Percentiles rank a stretch among this genome's conserved stretches.
Conservation (phyloP, 2,329 filamentous ascomycete genomes). For the Xylaria sp. region DNA sequence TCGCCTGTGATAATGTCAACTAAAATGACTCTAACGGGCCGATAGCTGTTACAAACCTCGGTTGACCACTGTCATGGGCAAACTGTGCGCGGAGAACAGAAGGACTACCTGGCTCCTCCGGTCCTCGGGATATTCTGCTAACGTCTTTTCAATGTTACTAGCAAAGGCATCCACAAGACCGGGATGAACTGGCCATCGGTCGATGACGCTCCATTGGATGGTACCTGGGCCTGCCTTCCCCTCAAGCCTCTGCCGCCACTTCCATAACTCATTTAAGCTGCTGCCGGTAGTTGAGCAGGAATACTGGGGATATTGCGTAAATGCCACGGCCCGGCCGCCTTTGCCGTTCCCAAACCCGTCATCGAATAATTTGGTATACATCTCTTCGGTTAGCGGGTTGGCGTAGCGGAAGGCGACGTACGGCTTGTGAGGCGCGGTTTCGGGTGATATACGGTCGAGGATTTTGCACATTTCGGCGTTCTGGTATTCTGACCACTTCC, state of each 20-base stretch:
- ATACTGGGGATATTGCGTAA: conserved; percentile 98
- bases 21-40: neutral
- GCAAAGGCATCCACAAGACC: conserved; percentile 93
- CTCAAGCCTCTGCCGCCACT: conserved; percentile 88
- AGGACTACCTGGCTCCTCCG: conserved; percentile 80
- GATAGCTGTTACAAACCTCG: conserved; percentile 61
- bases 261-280: conserved; percentile 96
- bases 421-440: conserved; percentile 94
- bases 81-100: conserved; percentile 91
- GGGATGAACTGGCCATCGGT: conserved; percentile 92
- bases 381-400: conserved; percentile 89
- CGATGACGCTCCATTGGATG: conserved; percentile 96
- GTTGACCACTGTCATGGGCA: conserved; percentile 98
- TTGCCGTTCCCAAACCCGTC: conserved; percentile 91
- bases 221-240: conserved; percentile 72
- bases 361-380: conserved; percentile 80
- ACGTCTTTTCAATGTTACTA: conserved; percentile 84
- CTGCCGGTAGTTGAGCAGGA: conserved; percentile 97
- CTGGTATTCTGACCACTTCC: conserved; percentile 97
- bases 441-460: conserved; percentile 85
- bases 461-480: conserved; percentile 96
- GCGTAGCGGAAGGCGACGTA: conserved; percentile 98
- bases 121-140: conserved; percentile 83
- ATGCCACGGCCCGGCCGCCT: conserved; percentile 92
- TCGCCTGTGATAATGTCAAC: conserved; percentile 66